Percentiles rank a stretch among this genome's conserved stretches.
Evolutionary conservation across 1,284 basidiomycete species (phyloP).

Genomic region (Apiotrichum sp.): DNA sequence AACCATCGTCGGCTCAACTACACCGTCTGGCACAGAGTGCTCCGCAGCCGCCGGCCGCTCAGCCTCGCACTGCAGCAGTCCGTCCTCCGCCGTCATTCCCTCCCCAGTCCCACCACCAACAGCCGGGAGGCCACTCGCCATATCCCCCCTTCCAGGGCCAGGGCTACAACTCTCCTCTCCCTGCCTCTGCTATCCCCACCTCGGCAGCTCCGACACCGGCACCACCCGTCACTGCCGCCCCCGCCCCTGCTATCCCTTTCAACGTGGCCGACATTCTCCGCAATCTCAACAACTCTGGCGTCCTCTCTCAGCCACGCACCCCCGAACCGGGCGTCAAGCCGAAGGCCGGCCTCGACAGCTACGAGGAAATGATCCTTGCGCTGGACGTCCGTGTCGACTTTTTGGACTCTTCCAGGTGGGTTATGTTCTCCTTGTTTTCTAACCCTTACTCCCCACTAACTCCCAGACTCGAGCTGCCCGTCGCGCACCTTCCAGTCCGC

Average conservation of each 20-base stretch:
- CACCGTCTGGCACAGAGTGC: conserved; percentile 1
- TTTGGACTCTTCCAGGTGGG: conserved; percentile 67
- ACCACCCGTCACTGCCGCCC: neutral
- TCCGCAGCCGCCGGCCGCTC: neutral
- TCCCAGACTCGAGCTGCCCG: conserved; percentile 54
- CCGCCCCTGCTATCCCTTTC: conserved; percentile 23
- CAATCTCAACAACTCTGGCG: conserved; percentile 33
- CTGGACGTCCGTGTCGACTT: conserved; percentile 64
- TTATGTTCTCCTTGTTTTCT: conserved; percentile 4
- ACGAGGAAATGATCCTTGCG: conserved; percentile 64
- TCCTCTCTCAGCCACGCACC: conserved; percentile 51
- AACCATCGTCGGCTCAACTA: conserved; percentile 30
- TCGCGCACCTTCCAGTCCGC: conserved; percentile 67
- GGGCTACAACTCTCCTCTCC: neutral
- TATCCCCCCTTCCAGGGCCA: conserved; percentile 4
- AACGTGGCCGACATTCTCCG: conserved; percentile 40
- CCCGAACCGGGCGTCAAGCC: conserved; percentile 41
- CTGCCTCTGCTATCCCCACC: conserved; percentile 15
- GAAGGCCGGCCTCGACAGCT: conserved; percentile 55
- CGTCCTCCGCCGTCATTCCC: conserved; percentile 7
- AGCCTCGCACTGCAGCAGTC: conserved; percentile 16
- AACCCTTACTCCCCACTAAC: neutral
- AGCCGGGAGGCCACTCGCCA: conserved; percentile 8
- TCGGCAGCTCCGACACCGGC: conserved; percentile 1
- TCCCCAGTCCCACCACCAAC: conserved; percentile 2